These are phyloP conservation scores for Adansonia digitata DNA, from an alignment of 345 rosid species.

Conservation along the genomic window DNA sequence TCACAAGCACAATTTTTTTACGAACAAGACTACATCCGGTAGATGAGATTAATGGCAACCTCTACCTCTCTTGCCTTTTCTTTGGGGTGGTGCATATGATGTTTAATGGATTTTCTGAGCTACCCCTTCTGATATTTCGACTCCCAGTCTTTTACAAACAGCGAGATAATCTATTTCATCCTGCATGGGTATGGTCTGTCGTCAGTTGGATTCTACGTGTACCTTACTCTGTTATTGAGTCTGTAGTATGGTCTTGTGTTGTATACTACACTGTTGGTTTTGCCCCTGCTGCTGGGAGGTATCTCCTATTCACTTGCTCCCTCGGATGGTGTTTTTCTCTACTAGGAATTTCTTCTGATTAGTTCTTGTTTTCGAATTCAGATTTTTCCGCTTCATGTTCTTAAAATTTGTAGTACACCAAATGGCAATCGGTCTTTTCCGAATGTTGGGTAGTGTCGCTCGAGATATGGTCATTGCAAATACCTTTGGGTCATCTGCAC, in stretches of 20 bases:
- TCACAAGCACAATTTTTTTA: slow-evolving; percentile 67
- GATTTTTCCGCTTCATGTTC: slow-evolving; percentile 81
- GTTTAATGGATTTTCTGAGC: slow-evolving; percentile 84
- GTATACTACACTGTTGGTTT: slow-evolving; percentile 82
- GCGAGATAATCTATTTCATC: slow-evolving; percentile 83
- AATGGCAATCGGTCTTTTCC: slow-evolving; percentile 87
- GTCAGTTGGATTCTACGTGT: slow-evolving; percentile 77
- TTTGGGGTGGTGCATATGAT: slow-evolving; percentile 82
- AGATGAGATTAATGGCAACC: slow-evolving; percentile 56
- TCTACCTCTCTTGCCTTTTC: slow-evolving; percentile 77
- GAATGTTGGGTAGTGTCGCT: slow-evolving; percentile 70
- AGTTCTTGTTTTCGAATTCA: slow-evolving; percentile 22
- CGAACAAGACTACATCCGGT: slow-evolving; percentile 79
- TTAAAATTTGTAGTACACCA: slow-evolving; percentile 74
- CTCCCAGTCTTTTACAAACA: slow-evolving; percentile 91
- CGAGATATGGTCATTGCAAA: slow-evolving; percentile 87
- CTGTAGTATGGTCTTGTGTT: slow-evolving; percentile 79
- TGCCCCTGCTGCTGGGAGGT: slow-evolving; percentile 75
- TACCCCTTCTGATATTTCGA: slow-evolving; percentile 76
- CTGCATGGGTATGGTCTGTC: slow-evolving; percentile 87
- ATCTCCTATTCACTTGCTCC: background rate
- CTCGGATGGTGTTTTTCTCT: background rate
- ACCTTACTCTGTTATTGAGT: slow-evolving; percentile 80
- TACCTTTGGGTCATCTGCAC: slow-evolving; percentile 74
- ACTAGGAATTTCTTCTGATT: slow-evolving; percentile 11